A percentile compares a stretch with the other conserved stretches of the same genome.
Evolutionary conservation across 345 rosid genomes (phyloP).

Genomic region (Litchi chinensis): DNA sequence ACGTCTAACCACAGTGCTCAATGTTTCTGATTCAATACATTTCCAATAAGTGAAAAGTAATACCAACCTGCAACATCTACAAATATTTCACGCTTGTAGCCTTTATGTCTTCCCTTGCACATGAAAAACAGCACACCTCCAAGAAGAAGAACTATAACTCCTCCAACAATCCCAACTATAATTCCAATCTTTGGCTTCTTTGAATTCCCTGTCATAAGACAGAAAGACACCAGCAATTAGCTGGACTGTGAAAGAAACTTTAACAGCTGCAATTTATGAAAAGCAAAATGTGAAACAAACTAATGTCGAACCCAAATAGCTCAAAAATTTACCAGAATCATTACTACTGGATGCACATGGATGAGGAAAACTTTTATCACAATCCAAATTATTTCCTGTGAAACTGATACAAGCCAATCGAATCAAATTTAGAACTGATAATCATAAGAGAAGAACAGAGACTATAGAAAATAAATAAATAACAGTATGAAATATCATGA

Average conservation of each 20-base stretch:
- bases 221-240: slow-evolving; percentile 12
- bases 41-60: slow-evolving; percentile 12
- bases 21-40: background rate
- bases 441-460: background rate
- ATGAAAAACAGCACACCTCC: slow-evolving; percentile 56
- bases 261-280: slow-evolving; percentile 1
- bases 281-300: background rate
- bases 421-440: slow-evolving; percentile 9
- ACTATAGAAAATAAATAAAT: slow-evolving; percentile 10
- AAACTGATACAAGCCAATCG: slow-evolving; percentile 55
- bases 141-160: slow-evolving; percentile 48
- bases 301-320: slow-evolving; percentile 14
- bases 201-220: slow-evolving; percentile 52
- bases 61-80: slow-evolving; percentile 92
- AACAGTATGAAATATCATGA: background rate
- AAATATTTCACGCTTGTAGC: slow-evolving; percentile 72
- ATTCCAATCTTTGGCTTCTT: slow-evolving; percentile 65
- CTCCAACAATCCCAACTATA: slow-evolving; percentile 73
- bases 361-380: slow-evolving; percentile 47
- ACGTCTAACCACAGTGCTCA: background rate
- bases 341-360: slow-evolving; percentile 57
- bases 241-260: slow-evolving; percentile 2
- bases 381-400: slow-evolving; percentile 66
- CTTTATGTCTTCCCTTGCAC: slow-evolving; percentile 63
- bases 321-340: slow-evolving; percentile 53